A percentile compares a stretch with the other conserved stretches of the same genome.
phyloP scores from a whole-genome alignment of 352 stramenopile genomes.

The Pythium periplocum region DNA sequence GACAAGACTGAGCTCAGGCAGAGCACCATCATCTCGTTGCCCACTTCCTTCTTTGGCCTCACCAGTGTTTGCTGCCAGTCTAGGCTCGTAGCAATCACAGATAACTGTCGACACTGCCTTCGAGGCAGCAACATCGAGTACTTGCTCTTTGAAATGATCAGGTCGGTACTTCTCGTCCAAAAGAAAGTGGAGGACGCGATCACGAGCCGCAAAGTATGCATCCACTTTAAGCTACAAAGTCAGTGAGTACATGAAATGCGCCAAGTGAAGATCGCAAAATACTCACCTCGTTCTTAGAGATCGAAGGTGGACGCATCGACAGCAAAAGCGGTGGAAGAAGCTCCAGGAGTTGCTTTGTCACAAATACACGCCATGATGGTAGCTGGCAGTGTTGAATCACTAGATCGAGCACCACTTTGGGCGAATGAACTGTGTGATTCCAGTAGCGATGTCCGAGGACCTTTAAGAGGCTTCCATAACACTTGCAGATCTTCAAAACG shows the following conservation, averaged over 20 bases:
- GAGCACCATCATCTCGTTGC: slow-evolving; percentile 52
- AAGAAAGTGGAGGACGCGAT: slow-evolving; percentile 51
- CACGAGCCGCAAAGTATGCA: slow-evolving; percentile 57
- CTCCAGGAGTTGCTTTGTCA: slow-evolving; percentile 79
- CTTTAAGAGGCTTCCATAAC: slow-evolving; percentile 64
- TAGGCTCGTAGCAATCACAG: slow-evolving; percentile 71
- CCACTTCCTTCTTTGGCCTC: too few species aligned
- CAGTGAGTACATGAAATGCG: neutral
- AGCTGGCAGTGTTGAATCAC: slow-evolving; percentile 65
- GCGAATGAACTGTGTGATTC: slow-evolving; percentile 72
- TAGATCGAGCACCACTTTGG: slow-evolving; percentile 58
- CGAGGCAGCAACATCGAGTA: slow-evolving; percentile 42
- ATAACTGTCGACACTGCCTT: slow-evolving; percentile 70
- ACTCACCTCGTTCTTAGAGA: slow-evolving; percentile 35
- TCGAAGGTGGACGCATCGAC: slow-evolving; percentile 62
- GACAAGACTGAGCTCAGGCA: slow-evolving; percentile 66
- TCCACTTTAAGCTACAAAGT: slow-evolving; percentile 23
- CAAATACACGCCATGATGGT: slow-evolving; percentile 61
- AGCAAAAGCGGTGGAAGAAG: slow-evolving; percentile 57
- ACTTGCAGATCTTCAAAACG: slow-evolving; percentile 62
- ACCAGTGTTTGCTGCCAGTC: slow-evolving; percentile 17
- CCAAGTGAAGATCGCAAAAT: neutral
- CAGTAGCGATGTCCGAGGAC: slow-evolving; percentile 81
- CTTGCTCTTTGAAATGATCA: slow-evolving; percentile 41
- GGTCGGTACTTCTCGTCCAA: slow-evolving; percentile 39